Evolutionary conservation across 2,329 filamentous ascomycete species (phyloP).

Genomic region (Aspergillus hortae): DNA sequence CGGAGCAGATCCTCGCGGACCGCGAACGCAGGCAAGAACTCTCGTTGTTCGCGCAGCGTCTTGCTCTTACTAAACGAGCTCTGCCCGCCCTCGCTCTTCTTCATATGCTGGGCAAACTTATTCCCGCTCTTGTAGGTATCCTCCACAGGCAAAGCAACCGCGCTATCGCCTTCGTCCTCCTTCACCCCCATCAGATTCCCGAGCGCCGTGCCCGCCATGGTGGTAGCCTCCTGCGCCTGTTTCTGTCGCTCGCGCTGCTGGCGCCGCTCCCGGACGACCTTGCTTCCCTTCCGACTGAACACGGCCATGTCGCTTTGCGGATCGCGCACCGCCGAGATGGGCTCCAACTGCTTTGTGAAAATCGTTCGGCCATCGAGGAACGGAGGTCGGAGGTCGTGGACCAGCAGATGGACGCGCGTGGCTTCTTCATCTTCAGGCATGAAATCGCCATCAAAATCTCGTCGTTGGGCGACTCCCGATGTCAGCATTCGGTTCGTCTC

Average conservation of each 20-base stretch:
- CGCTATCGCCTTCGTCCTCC: conserved; percentile 84
- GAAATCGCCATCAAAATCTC: conserved; percentile 78
- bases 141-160: conserved; percentile 70
- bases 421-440: conserved; percentile 80
- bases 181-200: conserved; percentile 96
- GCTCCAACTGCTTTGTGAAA: conserved; percentile 96
- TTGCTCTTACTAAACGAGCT: conserved; percentile 94
- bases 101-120: conserved; percentile 89
- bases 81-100: conserved; percentile 74
- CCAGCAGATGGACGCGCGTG: conserved; percentile 81
- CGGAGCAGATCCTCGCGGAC: conserved; percentile 88
- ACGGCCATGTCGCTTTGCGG: conserved; percentile 98
- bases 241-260: conserved; percentile 91
- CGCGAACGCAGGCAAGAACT: conserved; percentile 92
- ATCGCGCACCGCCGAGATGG: conserved; percentile 87
- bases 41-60: conserved; percentile 81
- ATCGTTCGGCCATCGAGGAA: conserved; percentile 93
- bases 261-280: conserved; percentile 83
- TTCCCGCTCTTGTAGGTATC: conserved; percentile 63
- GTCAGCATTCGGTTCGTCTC: conserved; percentile 98
- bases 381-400: conserved; percentile 90
- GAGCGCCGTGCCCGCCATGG: conserved; percentile 82
- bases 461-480: conserved; percentile 86
- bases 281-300: conserved; percentile 91
- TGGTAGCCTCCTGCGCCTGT: conserved; percentile 93